These are phyloP conservation scores for Kwoniella shivajii DNA, from an alignment of 1,284 basidiomycete genomes.

Conservation along the genomic window DNA sequence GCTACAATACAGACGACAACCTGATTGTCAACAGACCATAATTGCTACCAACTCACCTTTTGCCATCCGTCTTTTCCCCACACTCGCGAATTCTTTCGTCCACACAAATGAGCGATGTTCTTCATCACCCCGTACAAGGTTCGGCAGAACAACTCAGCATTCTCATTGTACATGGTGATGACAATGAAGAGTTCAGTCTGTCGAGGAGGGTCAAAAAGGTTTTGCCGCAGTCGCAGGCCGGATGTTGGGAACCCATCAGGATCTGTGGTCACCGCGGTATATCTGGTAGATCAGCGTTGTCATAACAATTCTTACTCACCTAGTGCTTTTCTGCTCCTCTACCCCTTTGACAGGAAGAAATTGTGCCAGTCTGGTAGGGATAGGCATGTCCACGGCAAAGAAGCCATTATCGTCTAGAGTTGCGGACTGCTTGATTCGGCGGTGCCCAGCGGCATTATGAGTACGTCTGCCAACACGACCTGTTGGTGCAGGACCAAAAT, in stretches of 20 bases:
- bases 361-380: constrained; percentile 73
- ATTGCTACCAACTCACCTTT: constrained; percentile 63
- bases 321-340: constrained; percentile 79
- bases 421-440: constrained; percentile 55
- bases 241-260: constrained; percentile 87
- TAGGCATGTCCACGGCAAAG: constrained; percentile 77
- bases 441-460: constrained; percentile 56
- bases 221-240: constrained; percentile 83
- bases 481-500: constrained; percentile 82
- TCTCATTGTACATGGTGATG: constrained; percentile 97
- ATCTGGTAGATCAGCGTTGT: constrained; percentile 41
- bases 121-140: constrained; percentile 95
- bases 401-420: constrained; percentile 68
- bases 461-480: constrained; percentile 74
- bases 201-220: constrained; percentile 65
- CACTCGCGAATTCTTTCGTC: constrained; percentile 87
- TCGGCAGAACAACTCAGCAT: constrained; percentile 89
- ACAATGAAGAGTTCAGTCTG: constrained; percentile 92
- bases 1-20: constrained; percentile 94
- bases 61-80: constrained; percentile 98
- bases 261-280: constrained; percentile 86
- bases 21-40: constrained; percentile 54
- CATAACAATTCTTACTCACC: constrained; percentile 57
- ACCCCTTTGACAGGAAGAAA: constrained; percentile 77
- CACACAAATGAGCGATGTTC: constrained; percentile 86